Conservation (phyloP, 2,329 filamentous ascomycete species). For the Cercospora nicotianae region DNA sequence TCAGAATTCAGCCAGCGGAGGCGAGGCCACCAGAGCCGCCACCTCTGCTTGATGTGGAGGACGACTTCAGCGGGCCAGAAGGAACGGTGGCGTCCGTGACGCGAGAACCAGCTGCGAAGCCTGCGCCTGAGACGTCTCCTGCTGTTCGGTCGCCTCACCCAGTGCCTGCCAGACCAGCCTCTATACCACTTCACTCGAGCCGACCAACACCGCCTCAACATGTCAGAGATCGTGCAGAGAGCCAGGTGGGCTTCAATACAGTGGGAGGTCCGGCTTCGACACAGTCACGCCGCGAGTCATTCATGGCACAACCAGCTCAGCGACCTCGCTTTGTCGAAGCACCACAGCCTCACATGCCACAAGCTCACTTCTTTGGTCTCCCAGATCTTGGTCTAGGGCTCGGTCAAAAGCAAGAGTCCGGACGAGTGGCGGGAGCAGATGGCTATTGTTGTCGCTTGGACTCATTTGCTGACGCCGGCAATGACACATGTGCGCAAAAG, state of each 20-base stretch:
- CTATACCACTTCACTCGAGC: slow-evolving; percentile 3
- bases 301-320: slow-evolving; percentile 22
- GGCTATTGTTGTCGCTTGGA: slow-evolving; percentile 84
- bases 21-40: slow-evolving; percentile 17
- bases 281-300: slow-evolving; percentile 28
- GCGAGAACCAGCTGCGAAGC: slow-evolving; percentile 19
- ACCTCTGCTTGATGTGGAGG: slow-evolving; percentile 22
- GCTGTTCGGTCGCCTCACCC: slow-evolving; percentile 20
- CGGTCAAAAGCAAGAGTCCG: slow-evolving; percentile 38
- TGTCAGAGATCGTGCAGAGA: slow-evolving; percentile 18
- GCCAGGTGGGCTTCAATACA: slow-evolving; percentile 13
- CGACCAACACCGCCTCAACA: slow-evolving; percentile 6
- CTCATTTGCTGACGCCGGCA: slow-evolving; percentile 55
- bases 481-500: slow-evolving; percentile 45
- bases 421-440: slow-evolving; percentile 42
- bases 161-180: neutral
- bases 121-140: slow-evolving; percentile 17
- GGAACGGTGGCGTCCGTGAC: slow-evolving; percentile 15
- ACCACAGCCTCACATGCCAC: slow-evolving; percentile 39
- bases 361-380: slow-evolving; percentile 38
- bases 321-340: slow-evolving; percentile 33
- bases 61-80: slow-evolving; percentile 23
- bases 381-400: slow-evolving; percentile 36
- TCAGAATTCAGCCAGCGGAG: slow-evolving; percentile 11
- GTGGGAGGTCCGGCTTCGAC: slow-evolving; percentile 1